A percentile compares a stretch with the other conserved stretches of the same genome.
Conservation (phyloP, 1,284 basidiomycete genomes). For the Boletus albobrunnescens region DNA sequence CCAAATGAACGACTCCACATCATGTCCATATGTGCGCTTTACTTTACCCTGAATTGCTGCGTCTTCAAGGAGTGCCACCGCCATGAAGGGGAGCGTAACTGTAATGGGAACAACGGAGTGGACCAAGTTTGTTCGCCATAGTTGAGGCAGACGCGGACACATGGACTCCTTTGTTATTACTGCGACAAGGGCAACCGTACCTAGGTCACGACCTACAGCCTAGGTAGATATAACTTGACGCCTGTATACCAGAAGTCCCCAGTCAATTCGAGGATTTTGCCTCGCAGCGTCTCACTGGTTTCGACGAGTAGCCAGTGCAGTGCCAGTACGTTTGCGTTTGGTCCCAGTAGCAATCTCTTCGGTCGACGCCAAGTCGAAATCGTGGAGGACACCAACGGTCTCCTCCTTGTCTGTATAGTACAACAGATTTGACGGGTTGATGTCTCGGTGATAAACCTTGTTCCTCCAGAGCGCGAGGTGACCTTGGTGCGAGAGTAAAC, state of each 20-base stretch:
- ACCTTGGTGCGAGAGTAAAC: neutral
- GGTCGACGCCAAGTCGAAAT: constrained; percentile 8
- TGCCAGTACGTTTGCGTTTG: too few species aligned
- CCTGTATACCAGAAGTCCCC: too few species aligned
- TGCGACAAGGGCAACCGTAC: too few species aligned
- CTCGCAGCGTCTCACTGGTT: too few species aligned
- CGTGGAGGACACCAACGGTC: constrained; percentile 27
- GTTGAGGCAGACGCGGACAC: too few species aligned
- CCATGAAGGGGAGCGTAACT: constrained; percentile 35
- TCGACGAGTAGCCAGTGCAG: too few species aligned
- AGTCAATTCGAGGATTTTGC: too few species aligned
- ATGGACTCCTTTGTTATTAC: too few species aligned
- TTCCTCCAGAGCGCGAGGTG: neutral
- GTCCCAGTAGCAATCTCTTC: neutral
- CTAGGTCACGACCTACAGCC: too few species aligned
- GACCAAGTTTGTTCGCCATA: too few species aligned
- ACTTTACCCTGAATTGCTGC: constrained; percentile 12
- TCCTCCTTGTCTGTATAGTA: neutral
- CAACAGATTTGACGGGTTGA: neutral
- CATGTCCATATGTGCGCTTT: constrained; percentile 27
- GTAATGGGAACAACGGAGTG: too few species aligned
- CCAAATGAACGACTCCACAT: constrained; percentile 26
- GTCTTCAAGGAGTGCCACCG: constrained; percentile 22
- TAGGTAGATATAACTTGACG: too few species aligned
- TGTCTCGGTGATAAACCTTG: neutral